Percentiles rank a stretch among this genome's conserved stretches.
phyloP scores from a whole-genome alignment of 495 filamentous ascomycete species.

The Neurospora sp. region DNA sequence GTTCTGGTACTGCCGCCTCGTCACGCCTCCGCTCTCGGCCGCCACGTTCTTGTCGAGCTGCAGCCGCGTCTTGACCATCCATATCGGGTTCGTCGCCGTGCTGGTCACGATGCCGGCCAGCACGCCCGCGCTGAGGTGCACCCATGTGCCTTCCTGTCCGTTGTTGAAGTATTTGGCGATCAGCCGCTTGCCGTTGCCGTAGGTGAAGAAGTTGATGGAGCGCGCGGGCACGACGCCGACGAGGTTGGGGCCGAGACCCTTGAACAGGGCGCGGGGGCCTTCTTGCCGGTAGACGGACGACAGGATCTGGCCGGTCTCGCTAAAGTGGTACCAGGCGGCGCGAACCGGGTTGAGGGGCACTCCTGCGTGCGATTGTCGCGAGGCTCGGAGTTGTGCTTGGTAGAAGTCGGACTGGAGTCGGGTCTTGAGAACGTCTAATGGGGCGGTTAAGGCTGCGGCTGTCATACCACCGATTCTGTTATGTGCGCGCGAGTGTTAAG shows the following conservation, averaged over 20 bases:
- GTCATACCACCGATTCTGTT: conserved; percentile 77
- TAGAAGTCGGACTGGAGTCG: conserved; percentile 87
- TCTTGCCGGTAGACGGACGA: conserved; percentile 64
- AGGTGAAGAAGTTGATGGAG: conserved; percentile 80
- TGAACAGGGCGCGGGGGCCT: conserved; percentile 78
- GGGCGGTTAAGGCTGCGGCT: conserved; percentile 72
- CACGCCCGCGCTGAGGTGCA: conserved; percentile 65
- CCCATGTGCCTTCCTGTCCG: conserved; percentile 54
- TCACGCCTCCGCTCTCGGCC: conserved; percentile 35
- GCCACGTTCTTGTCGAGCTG: conserved; percentile 69
- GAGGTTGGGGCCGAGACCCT: conserved; percentile 79
- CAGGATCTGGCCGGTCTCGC: conserved; percentile 75
- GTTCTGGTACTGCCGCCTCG: conserved; percentile 63
- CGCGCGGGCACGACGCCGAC: conserved; percentile 79
- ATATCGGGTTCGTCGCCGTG: conserved; percentile 86
- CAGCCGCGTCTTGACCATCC: conserved; percentile 82
- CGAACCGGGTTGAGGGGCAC: conserved; percentile 35
- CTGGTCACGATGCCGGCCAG: conserved; percentile 69
- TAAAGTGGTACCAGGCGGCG: conserved; percentile 49
- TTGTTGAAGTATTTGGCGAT: conserved; percentile 55
- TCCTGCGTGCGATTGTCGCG: conserved; percentile 28
- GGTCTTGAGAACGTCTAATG: conserved; percentile 85
- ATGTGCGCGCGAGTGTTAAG: background rate
- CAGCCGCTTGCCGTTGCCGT: conserved; percentile 77
- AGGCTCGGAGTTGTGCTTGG: conserved; percentile 52